Conservation (phyloP, 306 rosid genomes). For the Gastrolobium bilobum region DNA sequence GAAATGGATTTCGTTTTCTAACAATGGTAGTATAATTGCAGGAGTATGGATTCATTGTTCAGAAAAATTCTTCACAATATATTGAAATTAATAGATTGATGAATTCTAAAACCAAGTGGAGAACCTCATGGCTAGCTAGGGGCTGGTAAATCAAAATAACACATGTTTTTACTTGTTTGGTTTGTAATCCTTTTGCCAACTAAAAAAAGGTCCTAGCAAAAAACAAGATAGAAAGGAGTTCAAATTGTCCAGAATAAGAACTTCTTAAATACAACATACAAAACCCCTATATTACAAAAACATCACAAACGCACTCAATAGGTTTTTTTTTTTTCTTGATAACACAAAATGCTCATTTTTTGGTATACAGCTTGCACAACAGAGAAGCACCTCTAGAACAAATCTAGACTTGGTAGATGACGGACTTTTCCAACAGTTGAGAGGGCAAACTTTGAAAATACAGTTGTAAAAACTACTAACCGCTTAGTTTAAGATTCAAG, state of each 20-base stretch:
- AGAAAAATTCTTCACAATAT: not conserved
- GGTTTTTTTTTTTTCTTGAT: not conserved
- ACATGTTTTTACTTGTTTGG: not conserved
- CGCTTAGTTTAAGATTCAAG: constrained; percentile 7
- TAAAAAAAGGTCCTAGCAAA: not conserved
- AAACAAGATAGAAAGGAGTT: not conserved
- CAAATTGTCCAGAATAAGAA: not conserved
- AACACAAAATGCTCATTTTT: not conserved
- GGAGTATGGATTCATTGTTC: not conserved
- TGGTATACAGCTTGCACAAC: constrained; percentile 10
- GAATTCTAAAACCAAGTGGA: not conserved
- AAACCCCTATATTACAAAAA: constrained; percentile 28
- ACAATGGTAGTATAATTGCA: not conserved
- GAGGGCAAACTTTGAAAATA: not conserved
- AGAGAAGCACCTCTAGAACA: not conserved
- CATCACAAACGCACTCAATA: constrained; percentile 29
- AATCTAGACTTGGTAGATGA: not conserved
- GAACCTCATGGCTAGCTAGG: not conserved
- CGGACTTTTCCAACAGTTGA: too few relatives aligned
- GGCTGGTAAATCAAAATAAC: not conserved
- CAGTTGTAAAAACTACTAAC: constrained; percentile 11
- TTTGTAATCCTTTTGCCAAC: not conserved
- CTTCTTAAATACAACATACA: not conserved
- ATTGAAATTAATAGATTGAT: not conserved
- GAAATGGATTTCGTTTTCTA: not conserved